These are phyloP conservation scores for Pythium angustatum DNA, from an alignment of 352 stramenopile genomes.

Conservation along the genomic window DNA sequence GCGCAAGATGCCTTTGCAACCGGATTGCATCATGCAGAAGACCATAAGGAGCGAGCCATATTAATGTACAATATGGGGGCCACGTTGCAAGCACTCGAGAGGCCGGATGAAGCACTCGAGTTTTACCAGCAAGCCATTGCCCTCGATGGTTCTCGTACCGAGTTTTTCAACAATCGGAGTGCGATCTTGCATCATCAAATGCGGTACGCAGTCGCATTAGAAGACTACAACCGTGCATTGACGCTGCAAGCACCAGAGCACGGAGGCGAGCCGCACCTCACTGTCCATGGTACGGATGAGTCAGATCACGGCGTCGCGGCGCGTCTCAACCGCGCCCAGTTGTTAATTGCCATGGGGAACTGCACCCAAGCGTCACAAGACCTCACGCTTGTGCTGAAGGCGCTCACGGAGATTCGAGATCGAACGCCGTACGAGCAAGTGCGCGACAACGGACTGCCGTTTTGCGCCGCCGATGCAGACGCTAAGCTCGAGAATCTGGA, in stretches of 20 bases:
- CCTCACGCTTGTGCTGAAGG: constrained; percentile 27
- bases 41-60: constrained; percentile 33
- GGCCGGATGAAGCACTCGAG: constrained; percentile 44
- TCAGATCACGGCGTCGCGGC: constrained; percentile 32
- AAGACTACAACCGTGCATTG: constrained; percentile 57
- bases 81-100: constrained; percentile 39
- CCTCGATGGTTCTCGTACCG: constrained; percentile 36
- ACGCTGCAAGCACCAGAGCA: constrained; percentile 19
- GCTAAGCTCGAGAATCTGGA: constrained; percentile 17
- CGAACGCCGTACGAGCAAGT: not conserved
- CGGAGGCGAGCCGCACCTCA: not conserved
- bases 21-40: constrained; percentile 34
- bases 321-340: constrained; percentile 51
- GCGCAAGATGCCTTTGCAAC: constrained; percentile 44
- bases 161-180: constrained; percentile 65
- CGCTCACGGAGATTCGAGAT: not conserved
- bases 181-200: constrained; percentile 56
- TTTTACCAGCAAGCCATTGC: constrained; percentile 57
- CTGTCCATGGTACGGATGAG: not conserved
- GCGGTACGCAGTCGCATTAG: constrained; percentile 47
- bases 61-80: constrained; percentile 55
- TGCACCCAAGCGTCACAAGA: constrained; percentile 46
- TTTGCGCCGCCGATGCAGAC: not conserved
- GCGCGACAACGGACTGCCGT: not conserved
- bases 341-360: constrained; percentile 54